Base-by-base conservation (phyloP, 2,329 filamentous ascomycete genomes). In the Sordariomycetes sp. region DNA sequence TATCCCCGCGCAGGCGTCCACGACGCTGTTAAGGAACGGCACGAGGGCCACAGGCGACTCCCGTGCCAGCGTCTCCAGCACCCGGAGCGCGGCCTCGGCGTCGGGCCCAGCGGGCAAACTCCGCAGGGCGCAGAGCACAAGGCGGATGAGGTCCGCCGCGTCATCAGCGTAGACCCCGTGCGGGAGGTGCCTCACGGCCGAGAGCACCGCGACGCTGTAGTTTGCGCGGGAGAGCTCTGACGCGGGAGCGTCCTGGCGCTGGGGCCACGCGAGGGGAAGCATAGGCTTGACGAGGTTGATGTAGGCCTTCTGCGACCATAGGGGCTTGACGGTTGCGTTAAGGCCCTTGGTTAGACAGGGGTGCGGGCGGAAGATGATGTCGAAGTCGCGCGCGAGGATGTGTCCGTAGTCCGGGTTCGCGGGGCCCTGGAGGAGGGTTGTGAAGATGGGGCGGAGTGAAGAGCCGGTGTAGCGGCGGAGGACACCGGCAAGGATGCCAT, bases 121-220 rank as follows among this genome's bases (percentile, higher is more conserved):
- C 57, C 72, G 71, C 6, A 79, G 67, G 0, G 74, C 70, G 0
- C 72, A 72, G 35, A 83, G 74, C 6, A 76, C 70, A 17, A 81
- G 68, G 10, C 76, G 73, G 2, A 80, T 66, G 6, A 82, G 69
- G 35, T 67, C 65, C 3, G 70, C 70, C 1, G 73, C 67, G 54
- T 83, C 79, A 17, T 75, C 72, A 51, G 79, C 72, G 64, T 80
- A 83, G 20, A 80, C 72, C 1, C 70, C 64, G 56, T 76, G 79
- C 20, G 67, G 67, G 58, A 81, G 72, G 63, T 80, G 73, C 59
- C 72, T 74, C 8, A 80, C 67, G 53, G 79, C 70, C 0, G 75
- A 68, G 5, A 84, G 69, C 6, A 76, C 70, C 2, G 72, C 74
- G 32, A 80, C 69, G 34, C 76, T 72, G 55, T 74, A 74, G 59